Percentiles rank a stretch among this genome's conserved stretches.
These are phyloP conservation scores for Grosmannia huntii DNA, from an alignment of 2,329 filamentous ascomycete genomes.

Conservation along the genomic window DNA sequence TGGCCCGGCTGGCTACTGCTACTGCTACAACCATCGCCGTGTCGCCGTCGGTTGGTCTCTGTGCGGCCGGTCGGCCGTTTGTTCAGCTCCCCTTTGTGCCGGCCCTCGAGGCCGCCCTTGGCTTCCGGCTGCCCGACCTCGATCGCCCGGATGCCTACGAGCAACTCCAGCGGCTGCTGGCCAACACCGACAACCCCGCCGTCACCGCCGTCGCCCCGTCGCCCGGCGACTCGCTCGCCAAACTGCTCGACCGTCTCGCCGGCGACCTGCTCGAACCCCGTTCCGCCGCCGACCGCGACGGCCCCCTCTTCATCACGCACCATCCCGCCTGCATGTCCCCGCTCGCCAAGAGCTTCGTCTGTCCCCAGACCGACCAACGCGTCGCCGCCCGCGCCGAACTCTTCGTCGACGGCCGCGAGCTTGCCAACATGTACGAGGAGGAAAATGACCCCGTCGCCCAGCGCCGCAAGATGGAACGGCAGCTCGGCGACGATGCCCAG, in stretches of 20 bases:
- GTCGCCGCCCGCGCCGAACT: conserved; percentile 77
- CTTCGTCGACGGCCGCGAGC: conserved; percentile 66
- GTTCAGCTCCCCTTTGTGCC: conserved; percentile 69
- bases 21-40: background rate
- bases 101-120: conserved; percentile 56
- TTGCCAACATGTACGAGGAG: conserved; percentile 97
- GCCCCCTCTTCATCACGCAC: conserved; percentile 75
- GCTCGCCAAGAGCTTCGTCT: conserved; percentile 73
- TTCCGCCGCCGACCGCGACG: conserved; percentile 38
- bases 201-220: conserved; percentile 30
- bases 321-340: conserved; percentile 88
- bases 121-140: conserved; percentile 52
- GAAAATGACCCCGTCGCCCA: conserved; percentile 89
- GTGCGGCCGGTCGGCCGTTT: conserved; percentile 32
- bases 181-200: conserved; percentile 30
- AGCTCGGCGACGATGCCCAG: conserved; percentile 34
- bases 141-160: conserved; percentile 39
- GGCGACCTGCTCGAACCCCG: conserved; percentile 61
- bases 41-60: background rate
- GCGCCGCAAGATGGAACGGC: conserved; percentile 61
- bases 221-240: conserved; percentile 37
- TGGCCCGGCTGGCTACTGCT: conserved; percentile 32
- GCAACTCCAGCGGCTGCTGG: conserved; percentile 34
- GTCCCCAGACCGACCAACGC: conserved; percentile 53
- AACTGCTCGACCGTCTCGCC: conserved; percentile 71